Evolutionary conservation across 2,329 filamentous ascomycete genomes (phyloP).

Genomic region (Nemania abortiva): DNA sequence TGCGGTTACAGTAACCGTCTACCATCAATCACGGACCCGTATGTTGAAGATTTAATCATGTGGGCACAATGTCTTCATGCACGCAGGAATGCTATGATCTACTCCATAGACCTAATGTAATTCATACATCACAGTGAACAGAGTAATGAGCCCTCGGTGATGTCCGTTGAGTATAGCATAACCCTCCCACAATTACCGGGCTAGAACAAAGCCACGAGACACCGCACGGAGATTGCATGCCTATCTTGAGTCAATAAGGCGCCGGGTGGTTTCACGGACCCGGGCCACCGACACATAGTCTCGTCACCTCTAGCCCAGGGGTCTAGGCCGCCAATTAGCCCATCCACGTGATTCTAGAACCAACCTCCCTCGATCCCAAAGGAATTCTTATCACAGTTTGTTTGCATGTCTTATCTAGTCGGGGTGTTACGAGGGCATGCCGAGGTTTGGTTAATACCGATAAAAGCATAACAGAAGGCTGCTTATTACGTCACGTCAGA

Average conservation of each 20-base stretch:
- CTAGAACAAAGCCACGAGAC: conserved; percentile 8
- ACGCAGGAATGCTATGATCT: not conserved
- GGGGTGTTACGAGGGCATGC: not conserved
- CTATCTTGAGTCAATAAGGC: not conserved
- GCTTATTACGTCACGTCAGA: not conserved
- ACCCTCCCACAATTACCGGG: not conserved
- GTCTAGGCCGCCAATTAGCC: not conserved
- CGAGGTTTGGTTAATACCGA: not conserved
- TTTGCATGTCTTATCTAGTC: not conserved
- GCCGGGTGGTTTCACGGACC: not conserved
- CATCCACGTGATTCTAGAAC: conserved; percentile 1
- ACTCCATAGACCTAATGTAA: not conserved
- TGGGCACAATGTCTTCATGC: not conserved
- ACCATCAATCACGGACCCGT: not conserved
- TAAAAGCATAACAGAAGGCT: not conserved
- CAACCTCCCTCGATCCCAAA: not conserved
- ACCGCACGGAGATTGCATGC: not conserved
- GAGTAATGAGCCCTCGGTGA: not conserved
- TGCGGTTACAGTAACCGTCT: conserved; percentile 52
- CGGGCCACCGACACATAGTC: not conserved
- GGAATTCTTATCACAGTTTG: not conserved
- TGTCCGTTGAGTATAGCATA: not conserved
- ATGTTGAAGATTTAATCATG: not conserved
- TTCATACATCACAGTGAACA: not conserved
- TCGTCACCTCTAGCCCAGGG: conserved; percentile 6